These are phyloP conservation scores for Peniophora sp. DNA, from an alignment of 1,284 basidiomycete species.

Conservation along the genomic window DNA sequence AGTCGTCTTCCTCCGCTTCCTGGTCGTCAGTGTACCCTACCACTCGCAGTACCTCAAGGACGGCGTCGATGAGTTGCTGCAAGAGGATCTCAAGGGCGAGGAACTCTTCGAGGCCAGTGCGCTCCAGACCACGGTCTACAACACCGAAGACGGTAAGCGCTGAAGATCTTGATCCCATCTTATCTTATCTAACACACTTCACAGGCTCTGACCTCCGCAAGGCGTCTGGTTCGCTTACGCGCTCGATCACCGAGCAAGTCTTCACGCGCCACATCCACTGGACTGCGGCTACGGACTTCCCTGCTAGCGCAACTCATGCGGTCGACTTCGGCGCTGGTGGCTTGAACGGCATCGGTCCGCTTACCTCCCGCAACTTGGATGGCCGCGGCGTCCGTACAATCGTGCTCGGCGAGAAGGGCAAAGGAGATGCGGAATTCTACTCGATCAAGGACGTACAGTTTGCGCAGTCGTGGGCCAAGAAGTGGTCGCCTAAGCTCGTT, in stretches of 20 bases:
- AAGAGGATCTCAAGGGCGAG: conserved; percentile 69
- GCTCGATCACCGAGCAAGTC: conserved; percentile 87
- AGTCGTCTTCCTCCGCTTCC: conserved; percentile 88
- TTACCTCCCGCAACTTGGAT: conserved; percentile 87
- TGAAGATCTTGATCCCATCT: conserved; percentile 6
- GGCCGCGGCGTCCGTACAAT: conserved; percentile 89
- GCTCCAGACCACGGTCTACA: conserved; percentile 79
- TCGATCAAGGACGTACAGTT: conserved; percentile 57
- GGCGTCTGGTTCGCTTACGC: conserved; percentile 60
- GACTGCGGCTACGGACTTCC: conserved; percentile 85
- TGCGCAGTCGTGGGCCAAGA: conserved; percentile 89
- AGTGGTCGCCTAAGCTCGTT: conserved; percentile 79
- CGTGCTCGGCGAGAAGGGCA: conserved; percentile 80
- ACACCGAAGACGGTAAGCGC: conserved; percentile 82
- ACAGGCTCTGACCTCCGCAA: conserved; percentile 80
- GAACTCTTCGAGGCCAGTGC: conserved; percentile 78
- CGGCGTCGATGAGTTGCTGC: conserved; percentile 68
- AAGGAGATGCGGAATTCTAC: conserved; percentile 82
- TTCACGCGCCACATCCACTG: conserved; percentile 91
- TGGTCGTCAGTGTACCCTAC: conserved; percentile 92
- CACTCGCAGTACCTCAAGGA: conserved; percentile 84
- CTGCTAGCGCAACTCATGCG: conserved; percentile 85
- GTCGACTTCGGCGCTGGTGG: conserved; percentile 97
- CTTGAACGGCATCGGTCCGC: conserved; percentile 84
- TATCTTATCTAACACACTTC: too few relatives aligned